Base-by-base conservation (phyloP, 495 filamentous ascomycete genomes). In the Xylaria nigripes region DNA sequence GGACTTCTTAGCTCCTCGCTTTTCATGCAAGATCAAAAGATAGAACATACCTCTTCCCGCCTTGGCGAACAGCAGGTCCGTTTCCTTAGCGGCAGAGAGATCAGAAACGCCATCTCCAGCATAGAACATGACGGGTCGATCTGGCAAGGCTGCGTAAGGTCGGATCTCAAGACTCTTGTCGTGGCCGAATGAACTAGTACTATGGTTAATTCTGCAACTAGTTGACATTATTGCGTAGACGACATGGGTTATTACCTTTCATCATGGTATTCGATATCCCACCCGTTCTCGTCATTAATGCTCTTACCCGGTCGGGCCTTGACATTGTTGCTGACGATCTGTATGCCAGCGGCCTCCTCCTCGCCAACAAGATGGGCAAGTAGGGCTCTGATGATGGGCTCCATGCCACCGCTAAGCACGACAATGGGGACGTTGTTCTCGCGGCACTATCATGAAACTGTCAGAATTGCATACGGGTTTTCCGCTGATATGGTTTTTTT, bases 41-140 rank as follows among this genome's bases (percentile, higher is more conserved):
- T 25, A 41, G 13, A 53, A 69, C 77, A 48, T 80, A 93, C 89
- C 90, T 67, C 87, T 80, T 8, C 88, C 91, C 32, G 86, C 81
- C 77, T 96, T 97, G 47, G 90, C 90, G 65, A 95, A 96, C 16
- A 96, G 70, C 40, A 96, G 67, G 64, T 96, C 87, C 15, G 90
- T 94, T 69, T 96, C 89, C 46, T 82, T 79, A 1, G 90, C 90
- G 9, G 90, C 90, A 27, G 86, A 90, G 41, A 96, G 72, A 64
- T 96, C 90, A 1, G 87, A 92, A 0, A 95, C 87, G 23, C 90
- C 90, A 55, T 96, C 90, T 45, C 90, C 90, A 22, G 90, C 90
- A 60, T 96, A 96, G 57, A 95, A 84, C 67, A 95, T 78, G 9
- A 78, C 80, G 0, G 90, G 90, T 49, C 89, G 75, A 52, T 84